Base-by-base conservation (phyloP, 2,329 filamentous ascomycete species). In the Sclerotinia subarctica region DNA sequence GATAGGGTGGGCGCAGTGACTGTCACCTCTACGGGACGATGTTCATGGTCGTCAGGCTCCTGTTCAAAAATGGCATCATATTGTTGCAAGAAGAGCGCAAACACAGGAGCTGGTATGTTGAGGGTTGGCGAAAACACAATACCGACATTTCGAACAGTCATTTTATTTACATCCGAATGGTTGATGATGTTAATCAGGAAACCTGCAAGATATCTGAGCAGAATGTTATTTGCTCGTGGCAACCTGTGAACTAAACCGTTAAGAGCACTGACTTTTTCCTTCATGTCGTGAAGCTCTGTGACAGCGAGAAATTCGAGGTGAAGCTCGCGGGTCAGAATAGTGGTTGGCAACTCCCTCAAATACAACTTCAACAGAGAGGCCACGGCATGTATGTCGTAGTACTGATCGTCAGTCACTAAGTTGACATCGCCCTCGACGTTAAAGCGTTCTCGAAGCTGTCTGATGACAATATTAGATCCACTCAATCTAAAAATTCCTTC, bases 81-180 rank as follows among this genome's bases (percentile, higher is more conserved):
- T 75, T 98, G 94, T 72, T 95, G 94, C 68, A 99, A 84, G 78
- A 99, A 95, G 78, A 96, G 86, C 4, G 94, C 93, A 78, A 99
- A 97, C 15, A 99, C 90, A 0, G 94, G 94, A 0, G 93, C 93
- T 0, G 95, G 94, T 54, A 99, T 97, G 78, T 98, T 98, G 66
- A 99, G 85, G 0, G 95, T 98, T 0, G 95, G 95, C 21, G 95
- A 96, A 79, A 99, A 99, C 68, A 99, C 94, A 74, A 99, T 98
- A 72, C 95, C 94, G 66, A 99, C 92, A 76, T 99, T 99, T 72
- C 94, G 89, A 65, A 97, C 92, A 15, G 92, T 97, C 95, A 99
- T 99, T 83, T 97, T 98, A 82, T 99, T 99, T 70, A 90, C 83
- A 74, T 92, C 89, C 8, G 93, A 84, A 74, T 97, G 93, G 79